Evolutionary conservation across 1,139 yeast species (phyloP).

Genomic region (Debaryomyces robertsiae): DNA sequence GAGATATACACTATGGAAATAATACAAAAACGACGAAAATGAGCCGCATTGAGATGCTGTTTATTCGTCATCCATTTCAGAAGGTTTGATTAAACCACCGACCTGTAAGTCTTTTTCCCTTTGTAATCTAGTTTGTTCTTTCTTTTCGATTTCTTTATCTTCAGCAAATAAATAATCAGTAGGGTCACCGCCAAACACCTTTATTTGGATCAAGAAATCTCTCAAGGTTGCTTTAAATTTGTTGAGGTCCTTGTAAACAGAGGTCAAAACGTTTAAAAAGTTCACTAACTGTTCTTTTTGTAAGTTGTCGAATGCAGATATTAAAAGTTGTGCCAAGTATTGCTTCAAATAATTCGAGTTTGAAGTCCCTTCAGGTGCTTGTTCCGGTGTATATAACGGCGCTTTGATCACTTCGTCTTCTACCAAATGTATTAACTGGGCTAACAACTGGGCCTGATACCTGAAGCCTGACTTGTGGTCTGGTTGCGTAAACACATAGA

Average conservation of each 20-base stretch:
- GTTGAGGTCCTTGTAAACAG: conserved; percentile 69
- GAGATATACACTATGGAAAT: background rate
- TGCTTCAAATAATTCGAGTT: conserved; percentile 79
- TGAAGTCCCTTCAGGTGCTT: conserved; percentile 82
- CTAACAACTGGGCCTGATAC: conserved; percentile 80
- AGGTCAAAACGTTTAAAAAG: conserved; percentile 76
- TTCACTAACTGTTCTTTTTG: conserved; percentile 79
- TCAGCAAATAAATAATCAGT: conserved; percentile 94
- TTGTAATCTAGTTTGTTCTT: conserved; percentile 68
- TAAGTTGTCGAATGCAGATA: conserved; percentile 88
- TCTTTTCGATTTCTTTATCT: conserved; percentile 78
- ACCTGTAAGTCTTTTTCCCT: conserved; percentile 83
- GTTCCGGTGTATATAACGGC: conserved; percentile 73
- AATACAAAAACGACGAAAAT: background rate
- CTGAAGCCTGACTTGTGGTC: conserved; percentile 97
- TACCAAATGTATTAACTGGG: conserved; percentile 81
- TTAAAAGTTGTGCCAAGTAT: conserved; percentile 78
- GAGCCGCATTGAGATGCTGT: no score
- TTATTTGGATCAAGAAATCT: conserved; percentile 95
- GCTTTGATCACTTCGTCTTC: conserved; percentile 72
- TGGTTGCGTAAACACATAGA: conserved; percentile 91
- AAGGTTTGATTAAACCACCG: conserved; percentile 93
- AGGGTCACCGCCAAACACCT: conserved; percentile 92
- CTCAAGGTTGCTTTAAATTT: conserved; percentile 86
- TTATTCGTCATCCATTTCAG: conserved; percentile 82